A percentile compares a stretch with the other conserved stretches of the same genome.
Conservation (phyloP, 176 grass and related monocot species). For the Carex littledalei region DNA sequence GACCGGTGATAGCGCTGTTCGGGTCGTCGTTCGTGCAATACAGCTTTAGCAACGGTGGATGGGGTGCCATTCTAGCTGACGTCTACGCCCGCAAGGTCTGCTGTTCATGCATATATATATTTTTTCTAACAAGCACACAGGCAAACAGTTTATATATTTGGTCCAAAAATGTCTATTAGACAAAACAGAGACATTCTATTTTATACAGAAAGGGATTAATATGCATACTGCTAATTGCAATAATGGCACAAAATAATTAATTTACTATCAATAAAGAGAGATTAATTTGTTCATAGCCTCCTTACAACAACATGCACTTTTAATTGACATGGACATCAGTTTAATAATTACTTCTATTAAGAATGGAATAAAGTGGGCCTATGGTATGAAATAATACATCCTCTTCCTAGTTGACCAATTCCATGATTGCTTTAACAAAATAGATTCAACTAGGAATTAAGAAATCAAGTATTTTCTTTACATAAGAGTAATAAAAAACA, state of each 20-base stretch:
- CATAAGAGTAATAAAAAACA: neutral
- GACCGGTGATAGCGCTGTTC: neutral
- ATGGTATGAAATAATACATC: neutral
- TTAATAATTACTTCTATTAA: neutral
- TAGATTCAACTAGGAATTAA: neutral
- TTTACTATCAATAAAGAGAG: neutral
- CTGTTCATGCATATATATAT: no score
- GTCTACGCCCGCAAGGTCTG: constrained; percentile 9
- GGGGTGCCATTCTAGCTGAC: constrained; percentile 7
- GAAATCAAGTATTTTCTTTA: neutral
- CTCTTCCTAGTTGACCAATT: neutral
- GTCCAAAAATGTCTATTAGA: no score
- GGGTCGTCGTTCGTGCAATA: constrained; percentile 5
- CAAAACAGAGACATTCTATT: no score
- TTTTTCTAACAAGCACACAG: neutral
- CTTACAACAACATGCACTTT: neutral
- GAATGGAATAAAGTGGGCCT: neutral
- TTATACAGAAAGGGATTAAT: no score
- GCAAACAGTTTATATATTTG: neutral
- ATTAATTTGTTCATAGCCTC: neutral
- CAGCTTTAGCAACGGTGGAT: constrained; percentile 6
- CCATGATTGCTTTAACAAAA: neutral
- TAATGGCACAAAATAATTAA: neutral
- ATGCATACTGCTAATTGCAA: neutral
- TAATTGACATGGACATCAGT: neutral